A percentile compares a stretch with the other conserved stretches of the same genome.
Conservation (phyloP, 2,329 filamentous ascomycete species). For the Trichophyton schoenleinii region DNA sequence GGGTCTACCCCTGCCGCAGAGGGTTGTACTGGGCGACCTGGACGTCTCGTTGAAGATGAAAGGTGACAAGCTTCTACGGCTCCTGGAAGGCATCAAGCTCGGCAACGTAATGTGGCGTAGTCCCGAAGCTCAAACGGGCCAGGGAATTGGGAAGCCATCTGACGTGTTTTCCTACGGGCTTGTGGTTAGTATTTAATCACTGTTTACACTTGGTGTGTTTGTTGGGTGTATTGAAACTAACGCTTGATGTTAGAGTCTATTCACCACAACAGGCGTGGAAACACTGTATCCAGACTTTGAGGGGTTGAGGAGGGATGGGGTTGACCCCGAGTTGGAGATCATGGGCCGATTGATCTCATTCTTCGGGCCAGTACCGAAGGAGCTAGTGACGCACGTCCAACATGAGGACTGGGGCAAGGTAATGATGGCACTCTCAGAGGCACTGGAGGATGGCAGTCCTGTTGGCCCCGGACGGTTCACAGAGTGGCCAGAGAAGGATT, state of each 20-base stretch:
- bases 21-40: not conserved
- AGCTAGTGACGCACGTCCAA: conserved; percentile 19
- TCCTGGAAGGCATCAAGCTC: conserved; percentile 5
- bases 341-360: conserved; percentile 17
- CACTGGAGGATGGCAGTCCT: conserved; percentile 3
- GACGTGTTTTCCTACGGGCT: conserved; percentile 7
- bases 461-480: conserved; percentile 2
- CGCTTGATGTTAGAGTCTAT: not conserved
- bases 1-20: not conserved
- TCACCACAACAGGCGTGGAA: not conserved
- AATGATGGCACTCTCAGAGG: conserved; percentile 17
- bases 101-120: conserved; percentile 7
- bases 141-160: conserved; percentile 6
- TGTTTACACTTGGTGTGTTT: not conserved
- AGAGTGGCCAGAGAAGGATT: conserved; percentile 14
- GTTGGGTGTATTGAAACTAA: too few species aligned
- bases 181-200: not conserved
- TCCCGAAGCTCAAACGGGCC: conserved; percentile 4
- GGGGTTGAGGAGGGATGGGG: conserved; percentile 14
- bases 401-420: conserved; percentile 17
- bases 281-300: conserved; percentile 13
- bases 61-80: conserved; percentile 4
- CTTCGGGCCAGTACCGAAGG: conserved; percentile 18
- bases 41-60: conserved; percentile 5
- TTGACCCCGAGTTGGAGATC: conserved; percentile 20